Base-by-base conservation (phyloP, 768 basidiomycete genomes). In the Tubosaeta brunneosetosa region DNA sequence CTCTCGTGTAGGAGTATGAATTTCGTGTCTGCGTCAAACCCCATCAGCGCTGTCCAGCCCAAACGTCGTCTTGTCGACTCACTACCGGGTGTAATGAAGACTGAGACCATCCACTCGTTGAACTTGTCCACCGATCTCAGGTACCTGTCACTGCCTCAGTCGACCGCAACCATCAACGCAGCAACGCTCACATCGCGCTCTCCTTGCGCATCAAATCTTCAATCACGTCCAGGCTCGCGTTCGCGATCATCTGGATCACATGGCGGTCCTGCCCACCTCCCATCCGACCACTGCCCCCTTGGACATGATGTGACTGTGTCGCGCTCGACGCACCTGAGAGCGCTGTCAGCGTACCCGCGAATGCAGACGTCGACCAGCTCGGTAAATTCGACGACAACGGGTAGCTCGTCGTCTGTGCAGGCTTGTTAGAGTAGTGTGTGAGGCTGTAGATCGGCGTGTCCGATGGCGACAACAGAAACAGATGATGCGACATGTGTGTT, bases 161-260 rank as follows among this genome's bases (percentile, higher is more conserved):
- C n/a, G 22, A 26, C 25, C 9, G 47, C 36, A 40, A 37, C 50
- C 51, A 54, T 52, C 52, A 51, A 46, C 38, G 14, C 14, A 40
- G 33, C 16, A n/a, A 29, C n/a, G 76, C 86, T 60, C 70, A 90
- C 91, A 92, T 92, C 55, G 78, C 73, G 57, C 77, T 83, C 65
- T 91, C 90, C 61, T 83, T 85, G 58, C 86, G 79, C 83, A 91
- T 91, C 43, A 88, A 81, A 63, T 99, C 97, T 63, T 99, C 97
- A 53, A 99, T 83, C 62, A 86, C 84, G 72, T 99, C 97, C 69
- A 99, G 73, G 62, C 91, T 93, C 47, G 92, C 93, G 69, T 98
- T 95, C 19, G 94, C 95, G 64, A 98, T 93, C 91, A 99, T 97
- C 76, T 98, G 95, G 62, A 94, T 90, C 53, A 99, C 91, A 79